Percentiles rank a stretch among this genome's conserved stretches.
These are phyloP conservation scores for Trametes meyenii DNA, from an alignment of 768 basidiomycete genomes.

Conservation along the genomic window DNA sequence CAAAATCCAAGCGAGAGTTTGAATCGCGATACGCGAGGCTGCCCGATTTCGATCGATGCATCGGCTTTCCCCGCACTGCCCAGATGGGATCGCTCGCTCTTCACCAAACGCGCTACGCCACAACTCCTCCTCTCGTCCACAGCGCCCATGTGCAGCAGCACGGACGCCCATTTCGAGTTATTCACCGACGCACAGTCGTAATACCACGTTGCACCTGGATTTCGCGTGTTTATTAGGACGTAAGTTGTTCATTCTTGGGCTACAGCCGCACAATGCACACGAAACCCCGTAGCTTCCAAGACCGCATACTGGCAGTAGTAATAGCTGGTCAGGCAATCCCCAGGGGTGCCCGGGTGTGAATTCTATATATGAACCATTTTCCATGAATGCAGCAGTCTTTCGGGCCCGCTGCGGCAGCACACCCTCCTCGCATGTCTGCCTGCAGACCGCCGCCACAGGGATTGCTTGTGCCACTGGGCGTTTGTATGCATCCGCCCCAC, in stretches of 20 bases:
- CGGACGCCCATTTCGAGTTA: constrained; percentile 6
- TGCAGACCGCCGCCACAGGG: constrained; percentile 8
- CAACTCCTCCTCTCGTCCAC: constrained; percentile 1
- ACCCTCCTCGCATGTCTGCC: constrained; percentile 9
- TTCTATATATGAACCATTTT: background rate
- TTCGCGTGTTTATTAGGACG: background rate
- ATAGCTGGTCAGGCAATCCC: background rate
- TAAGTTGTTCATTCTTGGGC: background rate
- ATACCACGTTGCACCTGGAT: background rate
- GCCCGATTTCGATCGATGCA: constrained; percentile 17
- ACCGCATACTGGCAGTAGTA: background rate
- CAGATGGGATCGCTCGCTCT: constrained; percentile 20
- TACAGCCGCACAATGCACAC: constrained; percentile 6
- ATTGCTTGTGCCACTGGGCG: constrained; percentile 11
- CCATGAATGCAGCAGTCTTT: background rate
- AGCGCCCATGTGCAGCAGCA: background rate
- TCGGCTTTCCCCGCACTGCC: constrained; percentile 20
- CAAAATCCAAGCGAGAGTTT: background rate
- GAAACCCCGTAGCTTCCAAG: constrained; percentile 9
- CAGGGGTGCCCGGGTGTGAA: background rate
- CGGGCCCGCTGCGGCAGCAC: constrained; percentile 4
- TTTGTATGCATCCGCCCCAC: constrained; percentile 1
- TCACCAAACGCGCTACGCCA: constrained; percentile 11
- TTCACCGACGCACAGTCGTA: too few species aligned
- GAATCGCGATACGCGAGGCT: constrained; percentile 19